Base-by-base conservation (phyloP, 2,329 filamentous ascomycete species). In the Atkinsonella hypoxylon region DNA sequence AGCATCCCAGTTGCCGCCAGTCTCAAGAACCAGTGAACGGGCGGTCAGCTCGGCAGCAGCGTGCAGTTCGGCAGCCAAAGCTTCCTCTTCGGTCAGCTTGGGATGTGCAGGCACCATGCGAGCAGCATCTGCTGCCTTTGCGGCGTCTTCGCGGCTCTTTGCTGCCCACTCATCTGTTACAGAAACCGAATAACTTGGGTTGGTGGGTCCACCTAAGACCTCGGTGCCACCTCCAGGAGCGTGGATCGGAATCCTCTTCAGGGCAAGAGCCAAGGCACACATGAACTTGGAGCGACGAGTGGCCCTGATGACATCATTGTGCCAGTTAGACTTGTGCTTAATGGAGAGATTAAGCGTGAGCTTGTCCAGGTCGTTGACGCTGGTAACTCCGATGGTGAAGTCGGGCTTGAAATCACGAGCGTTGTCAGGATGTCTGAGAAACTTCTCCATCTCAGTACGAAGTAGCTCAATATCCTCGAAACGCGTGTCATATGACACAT, bases 211-310 rank as follows among this genome's bases (percentile, higher is more conserved):
- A 52, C 82, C 82, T 2, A 83, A 69, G 38, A 74, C 57, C 51
- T 82, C 78, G 51, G 70, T 71, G 51, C 83, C 87, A 53, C 85
- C 89, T 40, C 85, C 89, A 51, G 91, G 91, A 18, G 74, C 82
- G 59, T 88, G 78, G 62, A 98, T 91, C 10, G 90, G 91, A 17
- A 98, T 77, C 70, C 85, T 89, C 68, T 89, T 87, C 52, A 96
- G 72, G 3, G 91, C 89, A 9, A 89, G 69, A 4, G 93, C 83
- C 52, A 98, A 74, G 0, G 93, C 93, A 63, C 90, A 95, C 82
- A 97, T 95, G 71, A 98, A 97, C 69, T 95, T 97, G 65, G 87
- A 94, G 54, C 91, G 83, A 48, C 90, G 82, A 7, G 85, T 78
- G 17, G 84, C 83, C 40, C 90, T 85, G 40, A 96, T 77, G 1